Evolutionary conservation across 2,329 filamentous ascomycete species (phyloP).

Genomic region (Malbranchea cinnamomea): DNA sequence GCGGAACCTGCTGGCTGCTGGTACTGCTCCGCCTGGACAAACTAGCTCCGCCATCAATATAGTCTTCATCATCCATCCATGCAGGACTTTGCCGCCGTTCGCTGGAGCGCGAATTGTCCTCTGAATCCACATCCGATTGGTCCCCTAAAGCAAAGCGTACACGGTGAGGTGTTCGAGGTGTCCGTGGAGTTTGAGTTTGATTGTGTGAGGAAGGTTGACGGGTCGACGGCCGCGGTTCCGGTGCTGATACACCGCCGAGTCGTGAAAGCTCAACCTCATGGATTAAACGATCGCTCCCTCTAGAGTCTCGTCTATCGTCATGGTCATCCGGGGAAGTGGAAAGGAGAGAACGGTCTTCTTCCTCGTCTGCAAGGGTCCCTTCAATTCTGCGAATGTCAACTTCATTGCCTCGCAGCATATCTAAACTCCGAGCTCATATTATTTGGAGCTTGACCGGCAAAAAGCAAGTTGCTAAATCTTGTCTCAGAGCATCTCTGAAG

Average conservation of each 20-base stretch:
- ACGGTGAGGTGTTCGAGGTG: conserved; percentile 53
- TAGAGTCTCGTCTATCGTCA: too few relatives aligned
- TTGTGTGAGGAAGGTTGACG: conserved; percentile 25
- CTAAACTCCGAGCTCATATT: conserved; percentile 18
- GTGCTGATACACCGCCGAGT: conserved; percentile 10
- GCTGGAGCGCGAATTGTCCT: conserved; percentile 12
- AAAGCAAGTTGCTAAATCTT: conserved; percentile 1
- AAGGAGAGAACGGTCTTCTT: conserved; percentile 22
- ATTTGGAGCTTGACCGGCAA: conserved; percentile 2
- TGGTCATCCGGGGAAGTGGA: conserved; percentile 14
- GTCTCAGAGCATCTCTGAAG: conserved; percentile 8
- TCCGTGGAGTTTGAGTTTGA: conserved; percentile 41
- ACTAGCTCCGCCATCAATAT: conserved; percentile 31
- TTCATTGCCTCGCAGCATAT: conserved; percentile 28
- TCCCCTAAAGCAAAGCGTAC: conserved; percentile 55
- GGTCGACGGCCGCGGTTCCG: conserved; percentile 27
- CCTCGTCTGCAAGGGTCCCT: conserved; percentile 15
- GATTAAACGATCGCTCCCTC: conserved; percentile 16
- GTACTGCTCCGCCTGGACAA: conserved; percentile 24
- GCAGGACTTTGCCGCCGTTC: conserved; percentile 16
- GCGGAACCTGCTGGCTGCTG: conserved; percentile 44
- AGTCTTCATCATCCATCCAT: conserved; percentile 48
- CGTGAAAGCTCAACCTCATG: conserved; percentile 14
- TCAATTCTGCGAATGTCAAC: conserved; percentile 19
- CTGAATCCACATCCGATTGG: conserved; percentile 16